Evolutionary conservation across 176 grass and related monocot genomes (phyloP), one percentile per base, ranked within the genome.

Genomic region (Carex pumila): DNA sequence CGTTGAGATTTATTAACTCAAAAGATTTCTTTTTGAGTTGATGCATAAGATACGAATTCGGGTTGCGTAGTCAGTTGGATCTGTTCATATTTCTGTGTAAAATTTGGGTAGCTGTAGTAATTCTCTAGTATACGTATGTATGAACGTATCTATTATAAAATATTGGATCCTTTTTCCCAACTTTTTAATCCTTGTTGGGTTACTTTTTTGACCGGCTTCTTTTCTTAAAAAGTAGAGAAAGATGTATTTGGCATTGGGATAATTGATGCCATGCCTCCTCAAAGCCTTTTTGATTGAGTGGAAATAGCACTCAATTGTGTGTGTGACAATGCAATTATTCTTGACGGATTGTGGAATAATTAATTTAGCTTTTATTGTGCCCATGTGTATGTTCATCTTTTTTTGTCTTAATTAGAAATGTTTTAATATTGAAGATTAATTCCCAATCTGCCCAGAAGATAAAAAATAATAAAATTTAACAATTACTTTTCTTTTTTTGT

Each of bases 171-270:
- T 83, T 83, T 83, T 55, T 69, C 25, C 25, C 12, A 66, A 83
- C 39, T 83, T 66, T 80, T 83, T 83, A 66, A 68, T 83, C 81
- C 49, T 83, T 83, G 61, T 82, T 82, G 37, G 81, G 81, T 68
- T 83, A 83, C 81, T 83, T 83, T 83, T 83, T 83, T 83, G 81
- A 83, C 81, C 81, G 64, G 61, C 62, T 83, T 83, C 81, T 83
- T 83, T 83, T 83, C 81, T 83, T 83, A 83, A 83, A 83, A 83
- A 83, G 81, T 68, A 83, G 81, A 83, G 81, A 83, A 83, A 83
- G 81, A 83, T 47, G 62, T 83, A 83, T 83, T 81, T 82, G 14
- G 81, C 81, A 83, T 83, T 83, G 81, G 62, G 81, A 83, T 83
- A 83, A 83, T 83, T 83, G 61, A 65, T 83, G 41, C 81, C 81